Base-by-base conservation (phyloP, 2,329 filamentous ascomycete species). In the Parastagonospora nodorum region DNA sequence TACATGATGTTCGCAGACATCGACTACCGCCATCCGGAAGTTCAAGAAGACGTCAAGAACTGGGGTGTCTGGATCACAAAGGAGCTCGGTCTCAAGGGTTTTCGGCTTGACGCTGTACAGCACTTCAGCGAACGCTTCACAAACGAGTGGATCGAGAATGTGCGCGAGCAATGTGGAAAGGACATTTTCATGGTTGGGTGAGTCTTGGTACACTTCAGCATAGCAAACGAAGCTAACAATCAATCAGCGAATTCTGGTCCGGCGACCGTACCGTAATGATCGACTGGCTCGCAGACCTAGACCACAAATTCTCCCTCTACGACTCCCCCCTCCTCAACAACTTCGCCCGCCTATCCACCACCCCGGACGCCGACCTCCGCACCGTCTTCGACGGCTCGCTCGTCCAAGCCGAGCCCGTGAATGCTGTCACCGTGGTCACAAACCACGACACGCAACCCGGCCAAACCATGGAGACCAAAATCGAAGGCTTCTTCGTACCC, bases 1-100 rank as follows among this genome's bases (percentile, higher is more conserved):
- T 89, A 85, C 64, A 79, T 90, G 69, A 89, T 90, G 85, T 89
- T 88, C 60, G 84, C 85, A 5, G 84, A 90, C 67, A 69, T 90
- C 33, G 87, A 90, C 69, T 87, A 88, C 67, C 67, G 66, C 19
- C 69, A 74, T 44, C 71, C 69, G 0, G 87, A 88, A 58, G 87
- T 90, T 8, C 77, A 79, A 30, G 70, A 80, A 4, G 88, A 90
- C 57, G 80, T 89, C 4, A 76, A 72, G 46, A 77, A 80, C 43
- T 90, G 88, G 88, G 85, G 84, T 2, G 74, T 80, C 4, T 91
- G 88, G 88, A 78, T 91, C 49, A 80, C 82, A 1, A 74, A 81
- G 5, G 77, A 86, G 51, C 66, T 89, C 0, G 81, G 82, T 0
- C 74, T 90, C 9, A 78, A 81, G 53, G 88, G 87, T 1, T 86